These are phyloP conservation scores for Inga laurina DNA, from an alignment of 306 rosid genomes.

Conservation along the genomic window DNA sequence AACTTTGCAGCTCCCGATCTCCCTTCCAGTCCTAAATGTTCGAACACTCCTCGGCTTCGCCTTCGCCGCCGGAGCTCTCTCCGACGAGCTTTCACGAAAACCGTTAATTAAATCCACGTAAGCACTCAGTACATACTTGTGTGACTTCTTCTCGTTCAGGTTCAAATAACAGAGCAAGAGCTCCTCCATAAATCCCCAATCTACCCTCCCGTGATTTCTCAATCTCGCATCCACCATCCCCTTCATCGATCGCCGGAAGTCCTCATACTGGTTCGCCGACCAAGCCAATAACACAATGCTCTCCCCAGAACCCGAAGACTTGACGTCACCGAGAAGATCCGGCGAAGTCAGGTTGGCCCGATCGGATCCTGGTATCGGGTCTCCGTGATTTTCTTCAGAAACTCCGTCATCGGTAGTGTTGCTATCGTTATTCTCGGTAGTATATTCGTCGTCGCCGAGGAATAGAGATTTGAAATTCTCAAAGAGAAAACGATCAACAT, in stretches of 20 bases:
- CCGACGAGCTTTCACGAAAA: slow-evolving; percentile 39
- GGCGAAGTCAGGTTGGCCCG: slow-evolving; percentile 42
- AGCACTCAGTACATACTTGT: slow-evolving; percentile 64
- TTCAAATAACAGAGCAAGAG: slow-evolving; percentile 59
- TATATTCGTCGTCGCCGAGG: slow-evolving; percentile 36
- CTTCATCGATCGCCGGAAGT: slow-evolving; percentile 69
- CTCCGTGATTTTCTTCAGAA: neutral
- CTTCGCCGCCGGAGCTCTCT: slow-evolving; percentile 31
- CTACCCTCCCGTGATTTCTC: slow-evolving; percentile 34
- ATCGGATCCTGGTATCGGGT: neutral
- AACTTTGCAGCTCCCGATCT: slow-evolving; percentile 31
- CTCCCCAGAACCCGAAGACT: slow-evolving; percentile 29
- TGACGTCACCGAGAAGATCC: slow-evolving; percentile 12
- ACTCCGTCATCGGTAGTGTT: neutral
- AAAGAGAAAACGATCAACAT: slow-evolving; percentile 71
- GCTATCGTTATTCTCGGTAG: neutral
- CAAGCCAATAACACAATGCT: slow-evolving; percentile 56
- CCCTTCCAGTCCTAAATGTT: slow-evolving; percentile 34
- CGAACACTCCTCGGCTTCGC: slow-evolving; percentile 43
- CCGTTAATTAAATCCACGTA: slow-evolving; percentile 62
- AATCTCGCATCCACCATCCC: slow-evolving; percentile 54
- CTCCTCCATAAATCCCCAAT: slow-evolving; percentile 91
- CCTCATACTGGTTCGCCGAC: slow-evolving; percentile 53
- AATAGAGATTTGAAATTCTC: slow-evolving; percentile 82
- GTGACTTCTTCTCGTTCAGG: slow-evolving; percentile 63